phyloP scores from a whole-genome alignment of 148 eudicot genomes.

The Camellia lanceoleosa region DNA sequence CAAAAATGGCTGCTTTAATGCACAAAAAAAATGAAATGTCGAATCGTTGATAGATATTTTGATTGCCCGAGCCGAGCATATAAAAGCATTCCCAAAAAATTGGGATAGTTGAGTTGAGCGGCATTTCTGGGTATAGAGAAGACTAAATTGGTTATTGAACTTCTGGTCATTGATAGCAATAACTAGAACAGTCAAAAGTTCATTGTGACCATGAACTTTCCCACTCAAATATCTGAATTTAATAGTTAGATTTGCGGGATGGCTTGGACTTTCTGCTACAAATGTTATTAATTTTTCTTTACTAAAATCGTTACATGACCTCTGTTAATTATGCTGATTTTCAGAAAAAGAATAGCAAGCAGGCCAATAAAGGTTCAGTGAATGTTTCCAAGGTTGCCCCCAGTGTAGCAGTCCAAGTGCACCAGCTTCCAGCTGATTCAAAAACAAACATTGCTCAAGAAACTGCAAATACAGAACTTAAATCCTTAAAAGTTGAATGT shows the following conservation, averaged over 20 bases:
- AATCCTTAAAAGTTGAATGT: conserved; percentile 12
- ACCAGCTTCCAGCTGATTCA: conserved; percentile 23
- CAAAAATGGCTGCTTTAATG: background rate
- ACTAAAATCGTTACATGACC: background rate
- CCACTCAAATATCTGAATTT: background rate
- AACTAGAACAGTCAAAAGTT: background rate
- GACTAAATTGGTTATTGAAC: background rate
- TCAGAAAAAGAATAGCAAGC: conserved; percentile 38
- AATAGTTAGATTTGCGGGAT: background rate
- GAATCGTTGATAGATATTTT: background rate
- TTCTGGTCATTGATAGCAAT: background rate
- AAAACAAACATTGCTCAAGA: conserved; percentile 36
- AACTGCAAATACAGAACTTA: conserved; percentile 26
- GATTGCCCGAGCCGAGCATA: background rate
- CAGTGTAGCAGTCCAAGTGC: conserved; percentile 21
- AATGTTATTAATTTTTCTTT: background rate
- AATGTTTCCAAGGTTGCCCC: conserved; percentile 41
- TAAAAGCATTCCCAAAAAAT: background rate
- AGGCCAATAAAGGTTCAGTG: conserved; percentile 30
- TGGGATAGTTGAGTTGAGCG: conserved; percentile 2
- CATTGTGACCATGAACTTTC: background rate
- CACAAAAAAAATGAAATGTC: background rate
- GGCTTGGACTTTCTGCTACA: background rate
- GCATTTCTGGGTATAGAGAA: background rate
- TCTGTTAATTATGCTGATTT: conserved; percentile 4